Evolutionary conservation across 2,329 filamentous ascomycete species (phyloP).

Genomic region (Beauveria varroae): DNA sequence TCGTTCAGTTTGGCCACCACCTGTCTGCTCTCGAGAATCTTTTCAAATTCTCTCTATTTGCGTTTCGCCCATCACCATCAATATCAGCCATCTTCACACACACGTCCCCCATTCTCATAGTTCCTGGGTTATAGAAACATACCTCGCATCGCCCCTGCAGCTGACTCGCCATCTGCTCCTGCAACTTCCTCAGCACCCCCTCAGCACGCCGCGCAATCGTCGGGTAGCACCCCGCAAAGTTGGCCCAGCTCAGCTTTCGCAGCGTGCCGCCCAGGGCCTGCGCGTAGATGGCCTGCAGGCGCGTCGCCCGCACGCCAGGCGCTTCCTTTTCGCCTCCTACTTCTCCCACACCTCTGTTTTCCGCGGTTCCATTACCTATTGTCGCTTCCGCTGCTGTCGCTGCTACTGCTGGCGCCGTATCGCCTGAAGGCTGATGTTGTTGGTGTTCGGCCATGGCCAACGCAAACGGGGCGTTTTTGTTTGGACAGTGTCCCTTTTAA

Average conservation of each 20-base stretch:
- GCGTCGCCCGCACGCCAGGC: conserved; percentile 50
- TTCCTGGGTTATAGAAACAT: conserved; percentile 11
- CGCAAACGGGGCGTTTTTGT: no score
- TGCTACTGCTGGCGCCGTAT: neutral
- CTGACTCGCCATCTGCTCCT: conserved; percentile 50
- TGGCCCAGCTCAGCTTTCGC: conserved; percentile 46
- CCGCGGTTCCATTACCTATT: neutral
- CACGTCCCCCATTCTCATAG: neutral
- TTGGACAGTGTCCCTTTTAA: no score
- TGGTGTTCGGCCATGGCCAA: neutral
- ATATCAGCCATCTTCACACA: neutral
- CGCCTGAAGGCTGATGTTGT: neutral
- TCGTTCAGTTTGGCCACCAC: conserved; percentile 53
- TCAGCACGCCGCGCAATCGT: conserved; percentile 46
- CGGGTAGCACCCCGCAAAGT: conserved; percentile 55
- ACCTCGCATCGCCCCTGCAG: conserved; percentile 47
- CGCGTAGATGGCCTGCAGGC: conserved; percentile 47
- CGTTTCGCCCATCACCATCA: neutral
- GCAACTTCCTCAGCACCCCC: conserved; percentile 44
- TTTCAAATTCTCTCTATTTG: conserved; percentile 47
- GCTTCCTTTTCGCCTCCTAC: neutral
- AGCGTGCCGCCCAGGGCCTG: conserved; percentile 47
- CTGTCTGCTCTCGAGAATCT: conserved; percentile 41
- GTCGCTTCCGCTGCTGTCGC: no score
- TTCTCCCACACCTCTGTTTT: neutral